These are phyloP conservation scores for Cornus kousa DNA, from an alignment of 148 eudicot species.

Conservation along the genomic window DNA sequence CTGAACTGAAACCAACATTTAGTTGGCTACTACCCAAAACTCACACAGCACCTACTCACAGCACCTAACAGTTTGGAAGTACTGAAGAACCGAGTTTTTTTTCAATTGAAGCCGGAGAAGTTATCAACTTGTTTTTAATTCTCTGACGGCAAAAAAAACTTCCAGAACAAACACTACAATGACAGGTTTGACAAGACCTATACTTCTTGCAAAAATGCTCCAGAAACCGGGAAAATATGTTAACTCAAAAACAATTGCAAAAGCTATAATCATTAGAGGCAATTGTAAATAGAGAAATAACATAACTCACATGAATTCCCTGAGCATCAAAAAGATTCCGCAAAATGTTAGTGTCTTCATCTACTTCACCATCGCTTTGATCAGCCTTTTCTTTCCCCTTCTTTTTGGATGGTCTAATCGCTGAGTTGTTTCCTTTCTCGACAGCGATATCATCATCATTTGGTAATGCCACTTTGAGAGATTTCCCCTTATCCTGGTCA, in stretches of 20 bases:
- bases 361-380: slow-evolving; percentile 37
- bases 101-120: not conserved
- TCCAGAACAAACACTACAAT: not conserved
- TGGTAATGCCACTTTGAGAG: slow-evolving; percentile 18
- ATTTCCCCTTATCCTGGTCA: slow-evolving; percentile 29
- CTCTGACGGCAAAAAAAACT: not conserved
- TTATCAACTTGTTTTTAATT: not conserved
- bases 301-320: slow-evolving; percentile 87
- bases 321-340: slow-evolving; percentile 82
- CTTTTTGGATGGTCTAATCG: slow-evolving; percentile 20
- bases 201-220: not conserved
- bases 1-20: too few species aligned
- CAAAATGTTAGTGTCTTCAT: slow-evolving; percentile 72
- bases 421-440: slow-evolving; percentile 22
- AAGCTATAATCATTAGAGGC: slow-evolving; percentile 10
- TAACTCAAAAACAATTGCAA: not conserved
- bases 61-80: not conserved
- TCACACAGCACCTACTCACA: too few species aligned
- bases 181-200: not conserved
- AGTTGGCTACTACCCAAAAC: not conserved
- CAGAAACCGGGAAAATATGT: not conserved
- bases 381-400: slow-evolving; percentile 42
- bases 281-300: not conserved
- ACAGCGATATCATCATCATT: slow-evolving; percentile 24
- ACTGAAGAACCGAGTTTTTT: too few species aligned